Percentiles rank a stretch among this genome's conserved stretches.
These are phyloP conservation scores for Eryngium alpinum DNA, from an alignment of 140 eudicot genomes.

Conservation along the genomic window DNA sequence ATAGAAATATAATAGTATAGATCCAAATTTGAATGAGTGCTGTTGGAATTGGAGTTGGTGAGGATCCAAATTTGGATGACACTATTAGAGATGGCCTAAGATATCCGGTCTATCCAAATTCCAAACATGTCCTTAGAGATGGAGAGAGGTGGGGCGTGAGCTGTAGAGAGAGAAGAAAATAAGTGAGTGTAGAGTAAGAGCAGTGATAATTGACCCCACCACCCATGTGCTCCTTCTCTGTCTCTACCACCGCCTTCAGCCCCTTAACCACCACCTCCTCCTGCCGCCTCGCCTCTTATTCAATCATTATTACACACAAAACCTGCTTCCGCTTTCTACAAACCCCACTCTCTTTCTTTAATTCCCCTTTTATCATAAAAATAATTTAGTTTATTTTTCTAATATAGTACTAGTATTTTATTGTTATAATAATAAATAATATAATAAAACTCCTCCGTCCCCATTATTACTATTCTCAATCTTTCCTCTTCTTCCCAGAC, in stretches of 20 bases:
- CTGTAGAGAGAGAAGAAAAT: slow-evolving; percentile 10
- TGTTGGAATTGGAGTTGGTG: too few relatives aligned
- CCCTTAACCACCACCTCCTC: slow-evolving; percentile 30
- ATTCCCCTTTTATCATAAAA: too few relatives aligned
- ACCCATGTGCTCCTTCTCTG: slow-evolving; percentile 81
- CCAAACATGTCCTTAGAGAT: neutral
- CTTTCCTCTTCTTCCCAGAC: neutral
- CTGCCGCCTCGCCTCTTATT: slow-evolving; percentile 10
- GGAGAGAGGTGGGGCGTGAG: slow-evolving; percentile 14
- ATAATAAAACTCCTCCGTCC: neutral
- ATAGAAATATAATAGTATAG: too few relatives aligned
- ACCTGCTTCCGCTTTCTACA: slow-evolving; percentile 18
- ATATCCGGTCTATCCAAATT: neutral
- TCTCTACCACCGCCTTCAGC: slow-evolving; percentile 92
- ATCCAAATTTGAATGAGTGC: too few relatives aligned
- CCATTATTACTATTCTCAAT: neutral
- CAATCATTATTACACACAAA: neutral
- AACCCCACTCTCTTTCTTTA: neutral
- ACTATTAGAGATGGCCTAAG: too few relatives aligned
- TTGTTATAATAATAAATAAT: too few relatives aligned
- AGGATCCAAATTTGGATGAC: too few relatives aligned
- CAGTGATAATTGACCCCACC: slow-evolving; percentile 51
- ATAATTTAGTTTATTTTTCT: too few relatives aligned
- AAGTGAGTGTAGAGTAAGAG: slow-evolving; percentile 7
- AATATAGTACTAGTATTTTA: too few relatives aligned